A percentile compares a stretch with the other conserved stretches of the same genome.
phyloP scores from a whole-genome alignment of 2,329 filamentous ascomycete genomes.

The Aspergillus terreus region DNA sequence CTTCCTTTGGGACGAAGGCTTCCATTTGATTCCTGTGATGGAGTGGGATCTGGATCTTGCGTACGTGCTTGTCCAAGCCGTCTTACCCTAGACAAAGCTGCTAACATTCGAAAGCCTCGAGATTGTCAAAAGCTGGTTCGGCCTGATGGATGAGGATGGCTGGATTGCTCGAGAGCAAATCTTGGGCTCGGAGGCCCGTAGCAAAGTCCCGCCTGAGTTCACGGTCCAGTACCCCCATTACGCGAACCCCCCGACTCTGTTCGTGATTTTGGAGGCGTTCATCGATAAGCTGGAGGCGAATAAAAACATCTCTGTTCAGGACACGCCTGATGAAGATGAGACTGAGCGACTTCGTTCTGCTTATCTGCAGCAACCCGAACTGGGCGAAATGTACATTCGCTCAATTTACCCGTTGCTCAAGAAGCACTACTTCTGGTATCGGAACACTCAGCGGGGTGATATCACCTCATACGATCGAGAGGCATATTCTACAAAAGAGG shows the following conservation, averaged over 20 bases:
- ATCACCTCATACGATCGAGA: constrained; percentile 87
- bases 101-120: constrained; percentile 52
- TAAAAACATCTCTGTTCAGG: constrained; percentile 24
- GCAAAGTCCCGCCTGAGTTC: constrained; percentile 90
- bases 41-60: constrained; percentile 93
- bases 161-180: constrained; percentile 98
- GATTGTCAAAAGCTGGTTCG: constrained; percentile 93
- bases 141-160: constrained; percentile 90
- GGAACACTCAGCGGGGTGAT: constrained; percentile 83
- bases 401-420: constrained; percentile 82
- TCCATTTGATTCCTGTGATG: constrained; percentile 83
- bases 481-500: constrained; percentile 85
- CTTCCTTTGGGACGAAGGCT: constrained; percentile 97
- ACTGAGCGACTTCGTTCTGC: constrained; percentile 56
- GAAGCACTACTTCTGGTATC: constrained; percentile 92
- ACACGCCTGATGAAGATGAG: constrained; percentile 17
- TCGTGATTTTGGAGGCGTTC: constrained; percentile 81
- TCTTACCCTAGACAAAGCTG: not conserved
- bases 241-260: constrained; percentile 92
- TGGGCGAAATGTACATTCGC: constrained; percentile 67
- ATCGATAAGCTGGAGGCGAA: constrained; percentile 68
- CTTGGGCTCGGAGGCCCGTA: constrained; percentile 82
- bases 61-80: constrained; percentile 29
- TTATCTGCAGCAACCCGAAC: constrained; percentile 64
- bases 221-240: constrained; percentile 96